Conservation (phyloP, 1,284 basidiomycete species). For the Limonomyces culmigenus region DNA sequence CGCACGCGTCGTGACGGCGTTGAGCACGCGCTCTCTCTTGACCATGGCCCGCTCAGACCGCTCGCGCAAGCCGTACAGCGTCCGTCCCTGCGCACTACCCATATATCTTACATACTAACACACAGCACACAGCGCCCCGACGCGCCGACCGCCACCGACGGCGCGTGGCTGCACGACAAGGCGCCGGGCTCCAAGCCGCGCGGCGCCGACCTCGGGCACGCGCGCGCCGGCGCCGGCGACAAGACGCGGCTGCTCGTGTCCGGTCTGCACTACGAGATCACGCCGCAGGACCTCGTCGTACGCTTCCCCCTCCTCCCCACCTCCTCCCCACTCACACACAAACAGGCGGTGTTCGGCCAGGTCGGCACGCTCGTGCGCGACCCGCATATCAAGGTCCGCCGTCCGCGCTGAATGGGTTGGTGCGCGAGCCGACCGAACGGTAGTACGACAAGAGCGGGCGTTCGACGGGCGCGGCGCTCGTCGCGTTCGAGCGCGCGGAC, state of each 20-base stretch:
- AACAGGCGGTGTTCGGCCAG: conserved; percentile 65
- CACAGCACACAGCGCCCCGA: conserved; percentile 27
- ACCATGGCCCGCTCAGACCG: too few relatives aligned
- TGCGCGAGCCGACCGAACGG: conserved; percentile 8
- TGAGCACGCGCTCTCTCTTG: too few relatives aligned
- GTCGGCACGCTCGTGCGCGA: conserved; percentile 85
- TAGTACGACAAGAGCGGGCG: conserved; percentile 94
- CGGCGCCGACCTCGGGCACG: conserved; percentile 10
- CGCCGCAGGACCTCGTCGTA: conserved; percentile 76
- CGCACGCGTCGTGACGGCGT: too few relatives aligned
- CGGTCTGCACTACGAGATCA: conserved; percentile 90
- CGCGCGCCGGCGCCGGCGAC: conserved; percentile 12
- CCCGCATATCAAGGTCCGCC: conserved; percentile 88
- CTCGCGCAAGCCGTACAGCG: conserved; percentile 31
- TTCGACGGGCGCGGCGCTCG: conserved; percentile 70
- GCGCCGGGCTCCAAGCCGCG: conserved; percentile 29
- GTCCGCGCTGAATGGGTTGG: conserved; percentile 26
- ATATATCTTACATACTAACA: conserved; percentile 3
- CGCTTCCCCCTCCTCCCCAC: conserved; percentile 12
- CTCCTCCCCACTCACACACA: conserved; percentile 6
- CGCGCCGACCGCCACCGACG: conserved; percentile 23
- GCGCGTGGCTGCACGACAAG: conserved; percentile 60
- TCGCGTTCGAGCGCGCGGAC: conserved; percentile 65
- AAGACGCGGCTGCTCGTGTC: conserved; percentile 65
- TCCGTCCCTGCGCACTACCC: conserved; percentile 16